phyloP scores from a whole-genome alignment of 495 filamentous ascomycete species.

The Clavariopsis aquatica region DNA sequence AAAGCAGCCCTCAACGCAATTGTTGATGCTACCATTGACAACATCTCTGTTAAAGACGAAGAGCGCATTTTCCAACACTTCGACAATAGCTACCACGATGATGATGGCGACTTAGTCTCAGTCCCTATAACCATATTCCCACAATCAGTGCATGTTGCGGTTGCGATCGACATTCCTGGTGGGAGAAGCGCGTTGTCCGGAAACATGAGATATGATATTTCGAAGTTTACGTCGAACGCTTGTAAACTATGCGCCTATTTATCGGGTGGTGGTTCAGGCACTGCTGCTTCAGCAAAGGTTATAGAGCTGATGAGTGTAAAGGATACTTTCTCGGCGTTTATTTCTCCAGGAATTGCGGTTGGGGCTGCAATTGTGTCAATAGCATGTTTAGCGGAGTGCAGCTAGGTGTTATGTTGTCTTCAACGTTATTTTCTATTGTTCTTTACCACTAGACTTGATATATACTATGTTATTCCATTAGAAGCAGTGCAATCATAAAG shows the following conservation, averaged over 20 bases:
- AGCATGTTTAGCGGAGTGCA: background rate
- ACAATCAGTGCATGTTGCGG: background rate
- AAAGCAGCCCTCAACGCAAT: background rate
- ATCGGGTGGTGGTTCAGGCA: background rate
- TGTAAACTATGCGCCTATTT: slow-evolving; percentile 3
- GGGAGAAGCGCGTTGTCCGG: background rate
- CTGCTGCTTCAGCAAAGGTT: background rate
- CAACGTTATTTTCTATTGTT: no score
- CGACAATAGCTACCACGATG: background rate
- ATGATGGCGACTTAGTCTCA: background rate
- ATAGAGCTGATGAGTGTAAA: background rate
- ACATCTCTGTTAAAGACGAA: background rate
- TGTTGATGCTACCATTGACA: background rate
- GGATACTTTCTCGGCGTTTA: background rate
- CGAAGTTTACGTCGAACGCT: background rate
- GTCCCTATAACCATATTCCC: background rate
- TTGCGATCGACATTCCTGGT: slow-evolving; percentile 6
- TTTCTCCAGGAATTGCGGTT: background rate
- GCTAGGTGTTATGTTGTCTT: no score
- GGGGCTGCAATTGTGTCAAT: background rate
- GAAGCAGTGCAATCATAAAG: no score
- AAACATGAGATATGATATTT: background rate
- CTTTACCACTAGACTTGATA: no score
- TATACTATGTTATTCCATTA: no score
- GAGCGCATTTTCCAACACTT: slow-evolving; percentile 2